Evolutionary conservation across 768 basidiomycete species (phyloP), one percentile per base, ranked within the genome.

Genomic region (Tephrocybe rancida): DNA sequence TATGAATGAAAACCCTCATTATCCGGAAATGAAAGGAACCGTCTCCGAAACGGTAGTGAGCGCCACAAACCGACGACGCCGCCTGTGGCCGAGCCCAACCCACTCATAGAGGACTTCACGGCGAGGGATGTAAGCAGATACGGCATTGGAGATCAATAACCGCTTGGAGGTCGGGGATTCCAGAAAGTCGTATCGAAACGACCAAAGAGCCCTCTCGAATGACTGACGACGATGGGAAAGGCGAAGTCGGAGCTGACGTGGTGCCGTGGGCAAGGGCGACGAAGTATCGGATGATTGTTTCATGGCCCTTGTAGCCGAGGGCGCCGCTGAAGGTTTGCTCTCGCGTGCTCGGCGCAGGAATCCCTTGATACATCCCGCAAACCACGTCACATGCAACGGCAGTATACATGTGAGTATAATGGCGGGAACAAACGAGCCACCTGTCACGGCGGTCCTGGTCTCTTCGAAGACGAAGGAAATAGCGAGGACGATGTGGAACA

Each of bases 311-410:
- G 21, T 3, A 4, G 30, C 21, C 18, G 49, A 22, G 3, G 35
- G 21, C 29, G 38, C 13, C 1, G 37, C 10, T 16, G 48, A 16
- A n/a, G 48, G 49, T 16, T 42, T 22, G 27, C 30, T 52, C 45
- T 63, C 39, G 14, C 30, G 18, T 14, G 58, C 54, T 43, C 66
- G 54, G 57, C 72, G 71, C 32, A 76, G 27, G 55, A 82, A 78
- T 1, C 81, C 81, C 54, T 69, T 71, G 41, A 85, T 24, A 50
- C 78, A 82, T 10, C 77, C 77, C 2, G 57, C 47, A 66, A 85
- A 84, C 84, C 84, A 85, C 32, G 71, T 60, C 2, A 72, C 74
- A 55, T 85, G 84, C 44, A 85, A 63, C 8, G 79, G 75, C 30
- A 81, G 70, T 24, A 81, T 74, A 43, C 64, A 54, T 6, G 63